These are phyloP conservation scores for Corymbia maculata DNA, from an alignment of 345 rosid genomes.

Conservation along the genomic window DNA sequence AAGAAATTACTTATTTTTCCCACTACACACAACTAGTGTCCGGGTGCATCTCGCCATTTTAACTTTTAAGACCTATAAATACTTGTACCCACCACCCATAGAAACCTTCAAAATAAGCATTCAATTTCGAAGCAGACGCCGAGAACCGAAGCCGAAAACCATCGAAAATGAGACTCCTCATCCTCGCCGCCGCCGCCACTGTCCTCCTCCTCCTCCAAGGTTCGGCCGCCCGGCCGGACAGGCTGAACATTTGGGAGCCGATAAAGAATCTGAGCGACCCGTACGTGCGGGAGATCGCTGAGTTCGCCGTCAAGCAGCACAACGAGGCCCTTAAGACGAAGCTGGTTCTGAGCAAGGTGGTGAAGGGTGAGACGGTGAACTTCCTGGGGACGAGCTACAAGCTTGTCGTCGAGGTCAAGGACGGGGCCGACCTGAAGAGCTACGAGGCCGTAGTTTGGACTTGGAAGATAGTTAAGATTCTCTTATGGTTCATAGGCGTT, in stretches of 20 bases:
- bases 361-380: slow-evolving; percentile 36
- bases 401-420: slow-evolving; percentile 14
- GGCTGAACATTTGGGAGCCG: slow-evolving; percentile 36
- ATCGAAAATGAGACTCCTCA: neutral
- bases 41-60: too few species aligned
- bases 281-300: slow-evolving; percentile 32
- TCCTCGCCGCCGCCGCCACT: neutral
- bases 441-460: slow-evolving; percentile 46
- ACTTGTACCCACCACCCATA: too few species aligned
- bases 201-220: neutral
- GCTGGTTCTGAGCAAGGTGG: slow-evolving; percentile 17
- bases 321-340: neutral
- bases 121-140: neutral
- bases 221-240: neutral
- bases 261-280: neutral
- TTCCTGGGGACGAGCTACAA: slow-evolving; percentile 44
- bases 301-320: slow-evolving; percentile 37
- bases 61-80: too few species aligned
- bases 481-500: slow-evolving; percentile 26
- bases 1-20: too few species aligned
- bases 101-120: too few species aligned
- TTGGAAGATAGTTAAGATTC: slow-evolving; percentile 22
- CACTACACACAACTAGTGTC: too few species aligned
- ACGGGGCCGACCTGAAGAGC: neutral
- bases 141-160: neutral